Base-by-base conservation (phyloP, 1,139 yeast genomes). In the Hemisphaericaspora subhashii region DNA sequence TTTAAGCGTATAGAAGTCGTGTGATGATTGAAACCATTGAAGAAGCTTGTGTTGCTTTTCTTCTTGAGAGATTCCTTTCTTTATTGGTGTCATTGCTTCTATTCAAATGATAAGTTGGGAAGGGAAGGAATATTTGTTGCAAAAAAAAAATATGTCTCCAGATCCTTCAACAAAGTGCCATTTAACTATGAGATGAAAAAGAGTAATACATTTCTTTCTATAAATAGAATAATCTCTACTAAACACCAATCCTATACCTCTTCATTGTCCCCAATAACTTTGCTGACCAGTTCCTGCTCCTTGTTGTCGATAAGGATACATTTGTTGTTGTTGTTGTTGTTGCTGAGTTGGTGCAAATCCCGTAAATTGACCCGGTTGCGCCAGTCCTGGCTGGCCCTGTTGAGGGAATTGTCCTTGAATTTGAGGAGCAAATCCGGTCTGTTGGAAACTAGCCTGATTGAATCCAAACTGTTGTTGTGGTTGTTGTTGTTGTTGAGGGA, bases 1-100 rank as follows among this genome's bases (percentile, higher is more conserved):
- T 46, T 58, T 79, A 46, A 74, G 64, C 40, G 67, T 73, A 52
- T 65, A 75, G 46, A 74, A 74, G 5, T 58, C 50, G 41, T 64
- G 69, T 1, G 60, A 55, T 17, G 55, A 58, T 18, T 66, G 66
- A 46, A 77, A 70, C 57, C 74, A 76, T 13, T 60, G 48, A 8
- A 70, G 50, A 5, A 77, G 55, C 18, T 53, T 59, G 1, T 47
- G 35, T 30, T 64, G 61, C 46, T 74, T 74, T 40, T 73, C 76
- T 28, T 72, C 77, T 6, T 62, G 43, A 1, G 66, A 53, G 16
- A 60, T 30, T 3, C 69, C 70, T 44, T 55, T 65, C 37, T 54
- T 60, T 13, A 58, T 59, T 27, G 62, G 47, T 8, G 32, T 15
- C 32, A 29, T 29, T 16, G 11, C 23, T 21, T 21, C 11, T 9